Evolutionary conservation across 2,329 filamentous ascomycete genomes (phyloP), one percentile per base, ranked within the genome.

Genomic region (Fusarium xyrophilum): DNA sequence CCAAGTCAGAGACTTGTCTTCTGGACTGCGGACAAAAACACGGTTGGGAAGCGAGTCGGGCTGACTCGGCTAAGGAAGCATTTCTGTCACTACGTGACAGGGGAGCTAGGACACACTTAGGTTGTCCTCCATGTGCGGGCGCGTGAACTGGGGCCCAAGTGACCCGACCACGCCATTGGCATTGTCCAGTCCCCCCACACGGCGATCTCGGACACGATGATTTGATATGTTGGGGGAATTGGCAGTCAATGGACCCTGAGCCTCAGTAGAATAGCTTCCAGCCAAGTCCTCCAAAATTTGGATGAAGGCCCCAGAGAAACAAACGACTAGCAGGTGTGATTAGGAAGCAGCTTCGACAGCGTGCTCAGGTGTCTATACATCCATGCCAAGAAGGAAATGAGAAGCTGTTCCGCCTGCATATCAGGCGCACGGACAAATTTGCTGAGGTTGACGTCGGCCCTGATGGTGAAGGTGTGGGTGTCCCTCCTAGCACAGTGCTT

Each of bases 361-460:
- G 23, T 52, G 28, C n/a, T 30, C 19, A 53, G 42, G 47, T 32
- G 38, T 56, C 21, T 38, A 65, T 68, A 68, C 68, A 73, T 46
- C 63, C 48, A 63, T 68, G 69, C 68, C 46, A 73, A 70, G 69
- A 63, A 39, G 60, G 71, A 72, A 72, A 73, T 63, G 64, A 73
- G 50, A 63, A 59, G 48, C 53, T 60, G 66, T 73, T 65, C 66
- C 59, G 51, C 69, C 59, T 66, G 65, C 71, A 68, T 64, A 68
- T 65, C 56, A 62, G 44, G 35, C 36, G 61, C 67, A 68, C 64
- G 50, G 67, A 66, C 65, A 61, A 67, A 63, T 61, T 61, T 55
- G 59, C 60, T 60, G 62, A 59, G 55, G 60, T 68, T 63, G 67
- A 71, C 50, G 61, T 71, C 52, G 57, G 59, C 36, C 56, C 55